These are phyloP conservation scores for Mucor irregularis DNA, from an alignment of 371 early-diverging fungal species.

Conservation along the genomic window DNA sequence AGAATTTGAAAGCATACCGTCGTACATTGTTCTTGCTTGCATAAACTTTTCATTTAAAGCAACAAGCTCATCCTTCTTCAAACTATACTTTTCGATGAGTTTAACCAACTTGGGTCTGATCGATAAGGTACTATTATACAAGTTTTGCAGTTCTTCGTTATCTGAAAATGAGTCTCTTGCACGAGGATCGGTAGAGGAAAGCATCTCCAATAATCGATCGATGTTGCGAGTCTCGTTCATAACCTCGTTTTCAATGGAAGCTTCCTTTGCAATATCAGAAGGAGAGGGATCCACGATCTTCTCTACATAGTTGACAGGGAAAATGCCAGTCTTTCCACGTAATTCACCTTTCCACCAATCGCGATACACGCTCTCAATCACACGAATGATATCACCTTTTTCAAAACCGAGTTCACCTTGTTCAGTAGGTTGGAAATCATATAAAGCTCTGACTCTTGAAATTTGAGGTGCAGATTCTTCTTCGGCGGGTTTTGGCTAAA, in stretches of 20 bases:
- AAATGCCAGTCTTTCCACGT: slow-evolving; percentile 76
- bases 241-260: slow-evolving; percentile 73
- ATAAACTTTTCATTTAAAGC: slow-evolving; percentile 56
- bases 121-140: slow-evolving; percentile 71
- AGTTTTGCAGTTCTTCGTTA: slow-evolving; percentile 80
- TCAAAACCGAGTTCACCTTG: slow-evolving; percentile 82
- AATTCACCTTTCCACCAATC: slow-evolving; percentile 93
- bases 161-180: slow-evolving; percentile 79
- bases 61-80: slow-evolving; percentile 70
- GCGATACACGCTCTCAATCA: slow-evolving; percentile 81
- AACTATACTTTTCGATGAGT: slow-evolving; percentile 74
- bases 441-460: slow-evolving; percentile 79
- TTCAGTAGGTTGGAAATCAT: slow-evolving; percentile 84
- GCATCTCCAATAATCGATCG: slow-evolving; percentile 74
- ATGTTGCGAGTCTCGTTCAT: slow-evolving; percentile 74
- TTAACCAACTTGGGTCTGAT: slow-evolving; percentile 80
- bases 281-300: slow-evolving; percentile 61
- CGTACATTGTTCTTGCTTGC: slow-evolving; percentile 56
- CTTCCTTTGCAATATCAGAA: slow-evolving; percentile 57
- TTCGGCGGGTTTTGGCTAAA: background rate
- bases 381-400: slow-evolving; percentile 78
- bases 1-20: slow-evolving; percentile 48
- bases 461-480: slow-evolving; percentile 42
- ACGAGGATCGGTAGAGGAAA: slow-evolving; percentile 75
- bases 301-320: slow-evolving; percentile 88